Conservation (phyloP, 2,329 filamentous ascomycete genomes). For the Botryotinia convoluta region DNA sequence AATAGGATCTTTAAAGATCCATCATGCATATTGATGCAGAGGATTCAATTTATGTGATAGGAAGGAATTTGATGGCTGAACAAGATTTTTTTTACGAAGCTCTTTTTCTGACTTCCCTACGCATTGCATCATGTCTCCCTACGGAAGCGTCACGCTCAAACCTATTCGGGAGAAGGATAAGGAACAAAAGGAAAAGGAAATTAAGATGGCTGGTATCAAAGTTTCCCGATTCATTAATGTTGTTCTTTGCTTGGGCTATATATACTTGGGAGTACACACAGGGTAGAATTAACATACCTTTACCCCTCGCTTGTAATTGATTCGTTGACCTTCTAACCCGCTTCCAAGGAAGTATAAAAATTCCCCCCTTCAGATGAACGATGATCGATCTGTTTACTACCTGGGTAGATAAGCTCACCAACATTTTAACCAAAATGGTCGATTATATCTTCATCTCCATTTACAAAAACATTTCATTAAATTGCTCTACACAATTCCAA, state of each 20-base stretch:
- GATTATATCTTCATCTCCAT: background rate
- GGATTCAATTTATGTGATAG: background rate
- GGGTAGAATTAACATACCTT: background rate
- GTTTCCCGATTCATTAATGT: background rate
- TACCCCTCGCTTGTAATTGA: background rate
- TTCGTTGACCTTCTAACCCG: background rate
- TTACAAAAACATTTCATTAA: background rate
- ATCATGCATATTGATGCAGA: background rate
- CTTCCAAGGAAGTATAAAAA: background rate
- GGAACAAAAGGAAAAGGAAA: background rate
- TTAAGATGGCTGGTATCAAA: conserved; percentile 8
- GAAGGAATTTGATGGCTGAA: background rate
- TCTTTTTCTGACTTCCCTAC: background rate
- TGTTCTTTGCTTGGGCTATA: background rate
- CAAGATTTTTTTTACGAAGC: background rate
- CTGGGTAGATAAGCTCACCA: background rate
- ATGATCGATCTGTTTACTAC: background rate
- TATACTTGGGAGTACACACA: background rate
- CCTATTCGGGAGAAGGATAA: background rate
- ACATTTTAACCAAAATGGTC: background rate
- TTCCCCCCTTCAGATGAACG: background rate
- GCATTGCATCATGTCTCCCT: conserved; percentile 6
- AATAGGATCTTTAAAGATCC: background rate
- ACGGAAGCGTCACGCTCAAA: conserved; percentile 4
- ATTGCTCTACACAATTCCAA: background rate